These are phyloP conservation scores for Jamesozyma rosinii DNA, from an alignment of 805 yeast species.

Conservation along the genomic window DNA sequence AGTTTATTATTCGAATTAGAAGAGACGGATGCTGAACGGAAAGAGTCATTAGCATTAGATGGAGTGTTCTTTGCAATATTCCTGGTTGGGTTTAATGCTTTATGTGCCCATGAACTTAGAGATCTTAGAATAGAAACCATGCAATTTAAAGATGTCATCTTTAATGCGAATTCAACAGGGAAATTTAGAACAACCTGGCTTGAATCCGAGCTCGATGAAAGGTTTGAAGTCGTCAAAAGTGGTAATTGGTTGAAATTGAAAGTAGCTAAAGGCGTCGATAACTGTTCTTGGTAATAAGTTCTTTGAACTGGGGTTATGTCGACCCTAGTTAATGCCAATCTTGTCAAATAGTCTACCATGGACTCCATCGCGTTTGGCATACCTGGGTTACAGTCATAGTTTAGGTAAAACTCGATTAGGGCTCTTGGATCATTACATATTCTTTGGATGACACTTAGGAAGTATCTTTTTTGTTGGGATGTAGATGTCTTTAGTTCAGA, in stretches of 20 bases:
- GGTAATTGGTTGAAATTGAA: conserved; percentile 70
- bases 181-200: conserved; percentile 27
- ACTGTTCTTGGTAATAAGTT: conserved; percentile 42
- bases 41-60: conserved; percentile 1
- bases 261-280: conserved; percentile 53
- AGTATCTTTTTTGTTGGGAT: conserved; percentile 83
- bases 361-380: conserved; percentile 81
- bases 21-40: conserved; percentile 12
- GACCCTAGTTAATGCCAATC: conserved; percentile 57
- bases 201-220: conserved; percentile 32
- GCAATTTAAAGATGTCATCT: conserved; percentile 70
- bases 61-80: conserved; percentile 3
- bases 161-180: conserved; percentile 77
- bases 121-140: conserved; percentile 77
- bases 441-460: conserved; percentile 70
- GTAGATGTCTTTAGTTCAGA: conserved; percentile 87
- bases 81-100: conserved; percentile 35
- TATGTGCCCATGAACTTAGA: conserved; percentile 78
- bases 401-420: conserved; percentile 82
- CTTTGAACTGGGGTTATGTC: conserved; percentile 65
- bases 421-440: conserved; percentile 83
- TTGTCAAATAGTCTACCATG: conserved; percentile 64
- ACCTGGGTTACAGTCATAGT: conserved; percentile 83
- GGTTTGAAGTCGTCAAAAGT: conserved; percentile 58
- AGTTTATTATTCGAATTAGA: conserved; percentile 13